phyloP scores from a whole-genome alignment of 352 stramenopile genomes.

The Globisporangium lucens region DNA sequence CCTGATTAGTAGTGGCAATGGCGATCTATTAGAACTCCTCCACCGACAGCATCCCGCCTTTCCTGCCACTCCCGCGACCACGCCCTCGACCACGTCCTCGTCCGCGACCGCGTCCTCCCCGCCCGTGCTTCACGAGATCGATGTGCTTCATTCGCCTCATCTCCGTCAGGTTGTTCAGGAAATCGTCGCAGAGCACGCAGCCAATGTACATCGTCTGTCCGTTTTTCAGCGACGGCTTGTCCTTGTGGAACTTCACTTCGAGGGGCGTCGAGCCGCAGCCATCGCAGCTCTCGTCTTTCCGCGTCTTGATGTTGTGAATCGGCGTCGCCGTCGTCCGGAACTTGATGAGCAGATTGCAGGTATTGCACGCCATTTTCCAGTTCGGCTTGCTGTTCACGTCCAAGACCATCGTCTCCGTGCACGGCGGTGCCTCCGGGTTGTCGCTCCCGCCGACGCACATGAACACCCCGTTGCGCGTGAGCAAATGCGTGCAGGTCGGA shows the following conservation, averaged over 20 bases:
- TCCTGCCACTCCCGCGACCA: constrained; percentile 6
- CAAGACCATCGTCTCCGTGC: constrained; percentile 38
- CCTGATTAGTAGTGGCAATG: background rate
- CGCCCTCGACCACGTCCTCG: background rate
- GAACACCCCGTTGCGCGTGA: constrained; percentile 42
- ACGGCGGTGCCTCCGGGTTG: constrained; percentile 17
- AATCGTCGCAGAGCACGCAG: constrained; percentile 46
- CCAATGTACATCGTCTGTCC: constrained; percentile 28
- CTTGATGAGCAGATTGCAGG: constrained; percentile 39
- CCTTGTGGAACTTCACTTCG: constrained; percentile 47
- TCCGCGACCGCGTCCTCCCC: constrained; percentile 21
- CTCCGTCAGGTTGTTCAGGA: constrained; percentile 40
- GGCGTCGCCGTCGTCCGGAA: constrained; percentile 28
- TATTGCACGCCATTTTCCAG: constrained; percentile 54
- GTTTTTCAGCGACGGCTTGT: constrained; percentile 32
- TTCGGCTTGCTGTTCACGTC: constrained; percentile 49
- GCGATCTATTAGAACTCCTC: constrained; percentile 24
- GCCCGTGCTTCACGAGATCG: constrained; percentile 22
- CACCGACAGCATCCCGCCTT: constrained; percentile 23
- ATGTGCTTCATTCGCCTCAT: constrained; percentile 41
- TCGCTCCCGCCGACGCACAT: constrained; percentile 25
- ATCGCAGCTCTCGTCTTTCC: constrained; percentile 20
- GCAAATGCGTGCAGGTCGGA: constrained; percentile 39
- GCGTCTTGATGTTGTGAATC: constrained; percentile 30
- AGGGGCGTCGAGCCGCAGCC: constrained; percentile 30